Conservation (phyloP, 106 monocot genomes). For the Cymbidium sinense region DNA sequence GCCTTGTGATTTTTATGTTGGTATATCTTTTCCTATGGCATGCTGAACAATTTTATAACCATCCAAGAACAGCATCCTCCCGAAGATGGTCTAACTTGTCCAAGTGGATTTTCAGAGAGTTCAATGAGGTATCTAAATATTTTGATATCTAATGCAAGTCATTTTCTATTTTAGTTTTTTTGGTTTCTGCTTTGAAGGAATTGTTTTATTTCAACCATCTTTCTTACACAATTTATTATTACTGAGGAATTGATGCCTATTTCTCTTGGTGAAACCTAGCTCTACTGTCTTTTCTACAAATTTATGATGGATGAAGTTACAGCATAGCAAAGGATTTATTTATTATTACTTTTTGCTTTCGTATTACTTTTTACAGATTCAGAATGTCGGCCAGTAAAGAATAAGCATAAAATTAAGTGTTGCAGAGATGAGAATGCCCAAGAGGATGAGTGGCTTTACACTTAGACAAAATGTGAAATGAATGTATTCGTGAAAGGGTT, state of each 20-base stretch:
- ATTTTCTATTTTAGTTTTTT: neutral
- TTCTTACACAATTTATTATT: neutral
- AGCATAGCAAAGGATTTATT: neutral
- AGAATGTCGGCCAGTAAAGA: too few relatives aligned
- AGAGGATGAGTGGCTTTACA: too few relatives aligned
- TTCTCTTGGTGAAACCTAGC: neutral
- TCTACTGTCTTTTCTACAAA: neutral
- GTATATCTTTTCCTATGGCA: conserved; percentile 87
- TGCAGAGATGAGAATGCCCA: too few relatives aligned
- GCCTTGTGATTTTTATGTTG: conserved; percentile 86
- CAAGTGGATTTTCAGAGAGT: conserved; percentile 94
- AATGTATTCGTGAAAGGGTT: too few relatives aligned
- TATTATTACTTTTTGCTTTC: neutral
- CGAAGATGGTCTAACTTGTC: conserved; percentile 97
- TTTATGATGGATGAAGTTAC: neutral
- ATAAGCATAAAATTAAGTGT: too few relatives aligned
- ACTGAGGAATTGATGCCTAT: neutral
- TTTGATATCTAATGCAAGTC: neutral
- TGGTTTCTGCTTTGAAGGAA: neutral
- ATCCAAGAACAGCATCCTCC: conserved; percentile 89
- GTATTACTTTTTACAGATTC: too few relatives aligned
- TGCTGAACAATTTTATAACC: conserved; percentile 97
- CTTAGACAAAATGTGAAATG: too few relatives aligned
- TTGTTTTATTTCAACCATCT: neutral
- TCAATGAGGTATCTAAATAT: conserved; percentile 72